Evolutionary conservation across 495 filamentous ascomycete species (phyloP).

Genomic region (Tetracladium marchalianum): DNA sequence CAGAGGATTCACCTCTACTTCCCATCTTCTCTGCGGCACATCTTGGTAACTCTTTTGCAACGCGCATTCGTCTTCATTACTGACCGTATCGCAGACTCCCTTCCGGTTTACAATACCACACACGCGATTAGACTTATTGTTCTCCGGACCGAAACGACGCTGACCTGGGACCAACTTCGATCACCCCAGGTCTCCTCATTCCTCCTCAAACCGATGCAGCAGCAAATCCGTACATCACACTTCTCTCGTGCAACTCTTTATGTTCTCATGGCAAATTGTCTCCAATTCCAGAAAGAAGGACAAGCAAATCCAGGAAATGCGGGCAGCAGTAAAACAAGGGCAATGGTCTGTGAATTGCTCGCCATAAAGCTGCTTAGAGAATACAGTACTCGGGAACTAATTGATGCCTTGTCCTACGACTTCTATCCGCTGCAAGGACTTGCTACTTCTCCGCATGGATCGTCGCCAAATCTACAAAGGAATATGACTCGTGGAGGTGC

Average conservation of each 20-base stretch:
- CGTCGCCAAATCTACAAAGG: conserved; percentile 17
- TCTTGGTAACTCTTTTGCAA: conserved; percentile 44
- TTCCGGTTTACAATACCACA: conserved; percentile 84
- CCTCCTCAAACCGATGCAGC: conserved; percentile 81
- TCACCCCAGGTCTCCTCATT: conserved; percentile 95
- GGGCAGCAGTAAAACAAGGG: conserved; percentile 70
- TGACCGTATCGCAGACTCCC: conserved; percentile 36
- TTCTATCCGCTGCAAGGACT: conserved; percentile 74
- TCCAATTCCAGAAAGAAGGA: conserved; percentile 85
- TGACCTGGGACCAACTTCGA: conserved; percentile 92
- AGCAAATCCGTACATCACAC: conserved; percentile 67
- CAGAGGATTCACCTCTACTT: conserved; percentile 52
- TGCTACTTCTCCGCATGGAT: conserved; percentile 31
- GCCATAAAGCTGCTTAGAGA: conserved; percentile 84
- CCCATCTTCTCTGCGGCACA: conserved; percentile 78
- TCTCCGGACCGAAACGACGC: conserved; percentile 75
- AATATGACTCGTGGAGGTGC: conserved; percentile 24
- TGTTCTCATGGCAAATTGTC: conserved; percentile 81
- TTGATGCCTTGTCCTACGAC: conserved; percentile 88
- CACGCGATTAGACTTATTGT: conserved; percentile 80
- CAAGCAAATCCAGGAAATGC: conserved; percentile 72
- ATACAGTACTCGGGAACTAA: conserved; percentile 75
- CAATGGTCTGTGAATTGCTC: conserved; percentile 83
- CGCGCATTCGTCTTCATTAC: conserved; percentile 15
- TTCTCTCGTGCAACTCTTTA: conserved; percentile 81